phyloP scores from a whole-genome alignment of 768 basidiomycete species.

The Boletus reticuloceps region DNA sequence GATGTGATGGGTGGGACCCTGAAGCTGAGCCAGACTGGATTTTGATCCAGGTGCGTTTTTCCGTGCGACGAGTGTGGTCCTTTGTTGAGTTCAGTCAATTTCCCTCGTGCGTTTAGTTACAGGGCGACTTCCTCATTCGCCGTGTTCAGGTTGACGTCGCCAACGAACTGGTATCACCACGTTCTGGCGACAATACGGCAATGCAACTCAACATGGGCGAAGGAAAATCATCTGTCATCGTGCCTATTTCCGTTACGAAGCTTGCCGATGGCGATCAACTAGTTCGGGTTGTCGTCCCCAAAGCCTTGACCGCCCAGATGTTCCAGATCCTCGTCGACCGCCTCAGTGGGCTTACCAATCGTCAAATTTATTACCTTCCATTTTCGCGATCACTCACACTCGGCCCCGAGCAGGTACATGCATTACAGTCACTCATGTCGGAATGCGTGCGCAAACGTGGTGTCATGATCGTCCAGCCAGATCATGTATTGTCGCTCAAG shows the following conservation, averaged over 20 bases:
- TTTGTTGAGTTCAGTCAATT: no score
- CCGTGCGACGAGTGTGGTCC: no score
- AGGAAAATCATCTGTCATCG: slow-evolving; percentile 32
- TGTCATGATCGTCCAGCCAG: slow-evolving; percentile 46
- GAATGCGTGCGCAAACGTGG: slow-evolving; percentile 39
- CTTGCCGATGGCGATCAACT: slow-evolving; percentile 42
- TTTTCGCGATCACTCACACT: slow-evolving; percentile 40
- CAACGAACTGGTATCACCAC: slow-evolving; percentile 43
- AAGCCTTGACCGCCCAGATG: slow-evolving; percentile 44
- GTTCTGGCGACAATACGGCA: slow-evolving; percentile 31
- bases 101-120: no score
- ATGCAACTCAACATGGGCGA: slow-evolving; percentile 41
- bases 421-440: slow-evolving; percentile 30
- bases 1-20: slow-evolving; percentile 16
- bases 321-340: slow-evolving; percentile 42
- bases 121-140: slow-evolving; percentile 10
- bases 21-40: slow-evolving; percentile 39
- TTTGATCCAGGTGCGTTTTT: slow-evolving; percentile 36
- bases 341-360: slow-evolving; percentile 41
- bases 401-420: slow-evolving; percentile 7
- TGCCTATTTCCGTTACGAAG: slow-evolving; percentile 39
- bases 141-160: slow-evolving; percentile 33
- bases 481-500: slow-evolving; percentile 21
- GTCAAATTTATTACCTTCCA: slow-evolving; percentile 44
- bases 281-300: slow-evolving; percentile 30